Base-by-base conservation (phyloP, 176 grass and related monocot species). In the Oryza brachyantha region DNA sequence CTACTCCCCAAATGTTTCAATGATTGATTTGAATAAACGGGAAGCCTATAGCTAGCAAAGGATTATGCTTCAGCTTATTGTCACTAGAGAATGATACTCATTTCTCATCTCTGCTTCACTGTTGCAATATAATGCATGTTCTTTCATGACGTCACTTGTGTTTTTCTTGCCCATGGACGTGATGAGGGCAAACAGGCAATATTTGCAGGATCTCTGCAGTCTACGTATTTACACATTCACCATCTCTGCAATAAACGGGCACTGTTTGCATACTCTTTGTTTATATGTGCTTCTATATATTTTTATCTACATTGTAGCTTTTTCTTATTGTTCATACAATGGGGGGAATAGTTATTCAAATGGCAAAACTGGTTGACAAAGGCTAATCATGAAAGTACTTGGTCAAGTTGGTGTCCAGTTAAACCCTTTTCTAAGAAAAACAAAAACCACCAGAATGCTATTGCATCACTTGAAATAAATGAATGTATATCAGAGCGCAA, bases 151-250 rank as follows among this genome's bases (percentile, higher is more conserved):
- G 73, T 39, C 70, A 39, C 9, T 35, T 64, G 21, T 73, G 58
- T 66, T 26, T 60, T 75, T 75, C 35, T 67, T 52, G 52, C 25
- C 63, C 8, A 68, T 34, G 46, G 52, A 54, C 40, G 24, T 81
- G n/a, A 34, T 19, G 61, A 43, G 26, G 73, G 25, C 27, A 66
- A 82, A 37, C 21, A 10, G 38, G 10, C 80, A 74, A 54, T 82
- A 82, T 64, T 82, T 82, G n/a, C 73, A 32, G 13, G 60, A 74
- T 83, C 22, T 17, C 61, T 66, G 42, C 45, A 31, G 16, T 82
- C 22, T 52, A 60, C 25, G 3, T 10, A 61, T 42, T 50, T 82
- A 52, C 63, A 48, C 34, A 41, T 13, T 17, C 29, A 73, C 22
- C 9, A 37, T 64, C 77, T 69, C 67, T 52, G 27, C 29, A 28